Base-by-base conservation (phyloP, 1,139 yeast species). In the Lodderomyces margitis region DNA sequence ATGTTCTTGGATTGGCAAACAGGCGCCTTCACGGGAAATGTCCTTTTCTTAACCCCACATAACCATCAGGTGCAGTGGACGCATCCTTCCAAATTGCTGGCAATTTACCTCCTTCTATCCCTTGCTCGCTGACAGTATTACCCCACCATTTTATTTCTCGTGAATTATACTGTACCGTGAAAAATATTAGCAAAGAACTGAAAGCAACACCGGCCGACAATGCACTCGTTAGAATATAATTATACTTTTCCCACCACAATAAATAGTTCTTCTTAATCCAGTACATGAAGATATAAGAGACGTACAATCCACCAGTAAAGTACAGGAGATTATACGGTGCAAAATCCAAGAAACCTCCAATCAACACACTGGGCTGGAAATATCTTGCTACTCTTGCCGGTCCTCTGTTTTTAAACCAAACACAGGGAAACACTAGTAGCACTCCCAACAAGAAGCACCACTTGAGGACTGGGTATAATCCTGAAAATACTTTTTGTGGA, bases 191-290 rank as follows among this genome's bases (percentile, higher is more conserved):
- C 27, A 80, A 58, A 0, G 81, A 76, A 47, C 78, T 62, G 43
- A 78, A 72, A 0, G 85, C 85, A 30, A 79, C 74, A 17, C 86
- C 87, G 2, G 85, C 80, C 6, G 74, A 63, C 36, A 81, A 58
- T 2, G 79, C 85, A 45, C 79, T 70, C 12, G 82, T 69, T 28
- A 81, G 61, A 9, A 83, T 73, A 55, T 81, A 83, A 53, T 78
- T 80, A 60, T 81, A 83, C 57, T 76, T 79, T 46, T 76, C 81
- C 82, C 84, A 81, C 83, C 85, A 77, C 20, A 68, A 60, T 16
- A 66, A 51, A 52, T 73, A 77, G 47, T 75, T 67, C 49, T 62
- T 68, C 50, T 71, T 76, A 50, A 80, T 61, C 55, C 67, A 62
- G 53, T 69, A 68, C 78, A 79, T 81, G 63, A 81, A 81, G 23